Percentiles rank a stretch among this genome's conserved stretches.
Evolutionary conservation across 176 grass and related monocot species (phyloP).

Genomic region (Stipa capillata): DNA sequence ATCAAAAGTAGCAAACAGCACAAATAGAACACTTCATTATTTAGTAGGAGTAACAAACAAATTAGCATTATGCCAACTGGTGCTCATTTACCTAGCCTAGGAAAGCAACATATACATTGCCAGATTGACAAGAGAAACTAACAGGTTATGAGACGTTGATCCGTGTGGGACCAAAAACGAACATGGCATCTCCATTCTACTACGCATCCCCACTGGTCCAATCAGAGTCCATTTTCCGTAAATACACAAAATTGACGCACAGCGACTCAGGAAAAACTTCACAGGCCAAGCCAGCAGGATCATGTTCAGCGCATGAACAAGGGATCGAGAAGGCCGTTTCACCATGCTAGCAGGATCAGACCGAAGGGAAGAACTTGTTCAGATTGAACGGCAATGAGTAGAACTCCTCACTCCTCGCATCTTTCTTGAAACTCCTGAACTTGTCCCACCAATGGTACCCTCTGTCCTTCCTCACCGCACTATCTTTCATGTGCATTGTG

Average conservation of each 20-base stretch:
- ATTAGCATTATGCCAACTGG: background rate
- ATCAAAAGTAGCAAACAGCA: background rate
- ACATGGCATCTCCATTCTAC: background rate
- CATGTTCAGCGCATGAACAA: conserved; percentile 7
- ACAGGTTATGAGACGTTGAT: background rate
- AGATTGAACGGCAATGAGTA: conserved; percentile 79
- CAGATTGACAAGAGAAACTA: background rate
- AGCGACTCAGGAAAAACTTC: background rate
- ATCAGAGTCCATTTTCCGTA: background rate
- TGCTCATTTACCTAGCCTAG: background rate
- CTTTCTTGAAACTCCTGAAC: conserved; percentile 63
- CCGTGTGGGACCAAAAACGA: background rate
- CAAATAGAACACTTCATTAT: background rate
- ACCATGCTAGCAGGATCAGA: background rate
- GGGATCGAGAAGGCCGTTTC: background rate
- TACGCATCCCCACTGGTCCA: background rate
- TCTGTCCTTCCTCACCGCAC: conserved; percentile 52
- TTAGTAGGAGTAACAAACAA: background rate
- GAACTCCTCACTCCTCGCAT: conserved; percentile 74
- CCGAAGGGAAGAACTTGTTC: conserved; percentile 74
- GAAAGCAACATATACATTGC: background rate
- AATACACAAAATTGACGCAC: conserved; percentile 33
- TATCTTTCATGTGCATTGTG: conserved; percentile 42
- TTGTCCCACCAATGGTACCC: conserved; percentile 87
- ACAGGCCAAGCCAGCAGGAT: conserved; percentile 7